Evolutionary conservation across 495 filamentous ascomycete species (phyloP).

Genomic region (Neurospora sp.): DNA sequence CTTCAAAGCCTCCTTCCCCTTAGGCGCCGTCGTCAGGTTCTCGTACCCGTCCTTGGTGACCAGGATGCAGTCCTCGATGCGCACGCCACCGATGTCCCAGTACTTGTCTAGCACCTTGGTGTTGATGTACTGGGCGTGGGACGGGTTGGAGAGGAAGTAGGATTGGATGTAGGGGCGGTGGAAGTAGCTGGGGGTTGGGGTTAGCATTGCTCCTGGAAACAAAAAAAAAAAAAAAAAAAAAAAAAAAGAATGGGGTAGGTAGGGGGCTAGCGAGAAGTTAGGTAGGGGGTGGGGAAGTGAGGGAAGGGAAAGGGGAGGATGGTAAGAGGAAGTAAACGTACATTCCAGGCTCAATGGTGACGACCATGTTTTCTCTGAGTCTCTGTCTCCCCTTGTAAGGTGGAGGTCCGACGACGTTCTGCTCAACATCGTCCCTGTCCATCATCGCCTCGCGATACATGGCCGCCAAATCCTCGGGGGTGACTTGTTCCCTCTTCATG

Average conservation of each 20-base stretch:
- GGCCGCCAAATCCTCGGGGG: slow-evolving; percentile 6
- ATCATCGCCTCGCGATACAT: slow-evolving; percentile 14
- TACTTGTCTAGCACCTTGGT: slow-evolving; percentile 58
- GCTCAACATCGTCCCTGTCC: neutral
- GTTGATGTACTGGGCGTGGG: slow-evolving; percentile 64
- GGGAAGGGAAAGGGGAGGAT: neutral
- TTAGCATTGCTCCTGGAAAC: neutral
- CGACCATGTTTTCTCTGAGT: slow-evolving; percentile 61
- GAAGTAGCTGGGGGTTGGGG: slow-evolving; percentile 44
- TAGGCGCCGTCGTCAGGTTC: slow-evolving; percentile 76
- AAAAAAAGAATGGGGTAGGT: neutral
- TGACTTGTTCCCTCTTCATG: slow-evolving; percentile 14
- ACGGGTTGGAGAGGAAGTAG: slow-evolving; percentile 50
- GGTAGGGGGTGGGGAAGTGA: too few relatives aligned
- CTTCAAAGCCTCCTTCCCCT: slow-evolving; percentile 47
- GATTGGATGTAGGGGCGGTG: slow-evolving; percentile 49
- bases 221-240: neutral
- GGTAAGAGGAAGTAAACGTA: slow-evolving; percentile 21
- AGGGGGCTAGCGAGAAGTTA: too few relatives aligned
- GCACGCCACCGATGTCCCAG: slow-evolving; percentile 71
- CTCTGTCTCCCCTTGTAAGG: slow-evolving; percentile 18
- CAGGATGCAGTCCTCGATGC: slow-evolving; percentile 87
- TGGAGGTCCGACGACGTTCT: neutral
- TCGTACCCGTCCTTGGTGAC: slow-evolving; percentile 69
- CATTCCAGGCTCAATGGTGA: slow-evolving; percentile 84